Conservation (phyloP, 179 eudicot genomes). For the Silene vulgaris region DNA sequence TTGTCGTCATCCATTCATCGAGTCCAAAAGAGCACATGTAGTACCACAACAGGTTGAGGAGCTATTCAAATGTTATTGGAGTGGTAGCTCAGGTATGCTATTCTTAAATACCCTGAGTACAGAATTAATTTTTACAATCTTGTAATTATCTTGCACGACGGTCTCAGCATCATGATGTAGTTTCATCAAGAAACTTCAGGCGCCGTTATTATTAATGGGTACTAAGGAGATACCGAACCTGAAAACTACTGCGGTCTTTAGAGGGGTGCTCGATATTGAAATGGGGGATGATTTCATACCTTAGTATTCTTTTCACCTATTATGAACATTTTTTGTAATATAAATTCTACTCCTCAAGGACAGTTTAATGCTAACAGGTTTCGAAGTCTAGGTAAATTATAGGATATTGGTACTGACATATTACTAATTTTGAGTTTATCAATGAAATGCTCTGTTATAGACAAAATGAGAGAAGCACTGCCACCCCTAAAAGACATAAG, state of each 20-base stretch:
- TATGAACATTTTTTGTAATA: too few relatives aligned
- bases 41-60: conserved; percentile 93
- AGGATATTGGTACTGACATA: too few relatives aligned
- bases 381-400: too few relatives aligned
- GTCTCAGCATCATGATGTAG: too few relatives aligned
- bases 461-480: conserved; percentile 54
- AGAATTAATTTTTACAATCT: not conserved
- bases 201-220: not conserved
- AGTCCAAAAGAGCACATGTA: conserved; percentile 94
- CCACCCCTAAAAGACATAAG: conserved; percentile 61
- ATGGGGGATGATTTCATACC: too few relatives aligned
- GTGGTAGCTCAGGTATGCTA: conserved; percentile 62
- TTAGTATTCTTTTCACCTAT: too few relatives aligned
- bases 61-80: conserved; percentile 89
- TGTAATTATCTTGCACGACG: not conserved
- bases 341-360: too few relatives aligned
- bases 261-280: too few relatives aligned
- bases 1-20: conserved; percentile 92
- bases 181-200: not conserved
- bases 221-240: too few relatives aligned
- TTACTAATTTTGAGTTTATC: too few relatives aligned
- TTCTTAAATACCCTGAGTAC: not conserved
- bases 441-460: conserved; percentile 29
- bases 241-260: too few relatives aligned
- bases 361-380: too few relatives aligned